Evolutionary conservation across 208 protist species (phyloP).

Genomic region (Herpetomonas tarakana): DNA sequence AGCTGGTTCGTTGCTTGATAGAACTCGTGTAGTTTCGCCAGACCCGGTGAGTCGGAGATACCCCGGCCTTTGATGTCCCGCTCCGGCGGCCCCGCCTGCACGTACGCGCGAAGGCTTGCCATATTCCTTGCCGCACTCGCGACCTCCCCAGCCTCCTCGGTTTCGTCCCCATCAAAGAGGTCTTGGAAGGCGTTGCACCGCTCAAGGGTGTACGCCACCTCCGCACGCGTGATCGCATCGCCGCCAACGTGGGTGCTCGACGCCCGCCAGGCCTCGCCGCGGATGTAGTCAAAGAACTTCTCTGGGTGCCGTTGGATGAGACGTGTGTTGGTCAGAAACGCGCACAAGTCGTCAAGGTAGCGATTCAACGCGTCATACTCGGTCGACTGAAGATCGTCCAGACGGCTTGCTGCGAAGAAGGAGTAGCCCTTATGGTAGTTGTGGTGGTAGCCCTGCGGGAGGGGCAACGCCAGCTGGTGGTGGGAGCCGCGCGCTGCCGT

Average conservation of each 20-base stretch:
- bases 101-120: background rate
- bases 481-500: too few relatives aligned
- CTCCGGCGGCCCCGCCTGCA: background rate
- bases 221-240: slow-evolving; percentile 30
- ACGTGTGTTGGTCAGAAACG: slow-evolving; percentile 49
- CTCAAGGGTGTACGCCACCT: slow-evolving; percentile 39
- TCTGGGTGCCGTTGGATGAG: slow-evolving; percentile 79
- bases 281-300: slow-evolving; percentile 66
- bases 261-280: slow-evolving; percentile 18
- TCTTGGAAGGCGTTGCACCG: slow-evolving; percentile 41
- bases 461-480: slow-evolving; percentile 60
- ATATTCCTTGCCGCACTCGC: slow-evolving; percentile 26
- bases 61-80: background rate
- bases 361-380: slow-evolving; percentile 21
- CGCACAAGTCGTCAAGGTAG: slow-evolving; percentile 71
- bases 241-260: slow-evolving; percentile 37
- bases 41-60: background rate
- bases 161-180: slow-evolving; percentile 22
- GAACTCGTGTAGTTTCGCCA: slow-evolving; percentile 18
- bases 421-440: slow-evolving; percentile 27
- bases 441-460: slow-evolving; percentile 37
- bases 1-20: slow-evolving; percentile 21
- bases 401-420: slow-evolving; percentile 14
- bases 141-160: slow-evolving; percentile 30
- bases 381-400: background rate